phyloP scores from a whole-genome alignment of 352 stramenopile species.

The Salisapilia sapeloensis region DNA sequence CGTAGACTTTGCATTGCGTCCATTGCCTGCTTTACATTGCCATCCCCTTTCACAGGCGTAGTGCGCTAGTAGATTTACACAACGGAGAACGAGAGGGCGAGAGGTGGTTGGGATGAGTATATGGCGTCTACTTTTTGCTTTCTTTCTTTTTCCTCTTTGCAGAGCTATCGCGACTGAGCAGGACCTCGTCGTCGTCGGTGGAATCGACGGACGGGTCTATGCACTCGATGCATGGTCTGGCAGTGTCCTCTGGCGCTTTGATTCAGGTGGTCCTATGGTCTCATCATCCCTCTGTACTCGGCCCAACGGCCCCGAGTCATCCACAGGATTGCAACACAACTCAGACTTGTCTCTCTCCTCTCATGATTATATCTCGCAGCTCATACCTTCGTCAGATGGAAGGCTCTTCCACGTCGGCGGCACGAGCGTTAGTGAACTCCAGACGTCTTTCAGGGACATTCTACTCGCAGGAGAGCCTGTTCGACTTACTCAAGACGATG shows the following conservation, averaged over 20 bases:
- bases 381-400: slow-evolving; percentile 63
- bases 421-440: slow-evolving; percentile 38
- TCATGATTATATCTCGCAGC: slow-evolving; percentile 22
- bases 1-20: background rate
- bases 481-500: slow-evolving; percentile 15
- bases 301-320: slow-evolving; percentile 3
- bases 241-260: slow-evolving; percentile 61
- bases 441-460: slow-evolving; percentile 64
- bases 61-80: background rate
- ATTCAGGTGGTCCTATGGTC: slow-evolving; percentile 72
- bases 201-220: slow-evolving; percentile 56
- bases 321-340: slow-evolving; percentile 1
- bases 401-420: slow-evolving; percentile 59
- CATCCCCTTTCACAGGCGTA: background rate
- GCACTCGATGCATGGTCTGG: slow-evolving; percentile 67
- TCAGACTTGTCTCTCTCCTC: background rate
- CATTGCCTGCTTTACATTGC: background rate
- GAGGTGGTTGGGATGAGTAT: background rate
- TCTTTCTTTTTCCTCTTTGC: too few relatives aligned
- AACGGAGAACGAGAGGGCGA: background rate
- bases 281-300: slow-evolving; percentile 28
- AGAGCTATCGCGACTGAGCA: slow-evolving; percentile 2
- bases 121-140: too few relatives aligned
- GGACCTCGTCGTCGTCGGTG: slow-evolving; percentile 52
- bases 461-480: slow-evolving; percentile 56